Percentiles rank a stretch among this genome's conserved stretches.
These are phyloP conservation scores for Middelhovenomyces tepae DNA, from an alignment of 805 yeast species.

Conservation along the genomic window DNA sequence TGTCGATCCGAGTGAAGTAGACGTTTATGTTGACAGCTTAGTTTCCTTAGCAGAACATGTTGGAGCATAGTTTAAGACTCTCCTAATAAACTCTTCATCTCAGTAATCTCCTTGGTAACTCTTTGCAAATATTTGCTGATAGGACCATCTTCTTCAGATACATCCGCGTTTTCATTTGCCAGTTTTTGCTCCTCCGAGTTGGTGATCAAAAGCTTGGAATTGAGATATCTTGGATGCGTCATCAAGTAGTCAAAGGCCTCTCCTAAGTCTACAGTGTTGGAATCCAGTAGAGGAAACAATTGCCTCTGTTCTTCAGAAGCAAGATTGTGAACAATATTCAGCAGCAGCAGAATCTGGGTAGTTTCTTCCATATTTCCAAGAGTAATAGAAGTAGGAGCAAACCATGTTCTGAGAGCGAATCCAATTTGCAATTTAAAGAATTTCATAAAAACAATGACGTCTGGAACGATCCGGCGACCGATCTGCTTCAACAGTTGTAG, in stretches of 20 bases:
- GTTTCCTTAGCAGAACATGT: too few relatives aligned
- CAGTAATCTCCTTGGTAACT: too few relatives aligned
- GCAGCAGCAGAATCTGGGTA: constrained; percentile 56
- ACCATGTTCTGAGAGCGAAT: constrained; percentile 61
- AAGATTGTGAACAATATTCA: constrained; percentile 45
- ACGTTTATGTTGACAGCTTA: too few relatives aligned
- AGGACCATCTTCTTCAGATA: too few relatives aligned
- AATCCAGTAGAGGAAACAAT: constrained; percentile 9
- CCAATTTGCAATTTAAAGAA: constrained; percentile 60
- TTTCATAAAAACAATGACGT: constrained; percentile 51
- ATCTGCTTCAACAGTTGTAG: constrained; percentile 51
- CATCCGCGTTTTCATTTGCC: constrained; percentile 39
- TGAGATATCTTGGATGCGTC: constrained; percentile 78
- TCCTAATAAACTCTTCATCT: too few relatives aligned
- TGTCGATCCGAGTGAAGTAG: too few relatives aligned
- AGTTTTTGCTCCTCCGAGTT: constrained; percentile 55
- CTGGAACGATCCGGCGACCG: constrained; percentile 56
- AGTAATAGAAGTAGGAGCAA: constrained; percentile 42
- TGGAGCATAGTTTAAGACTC: too few relatives aligned
- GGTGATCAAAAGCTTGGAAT: constrained; percentile 57
- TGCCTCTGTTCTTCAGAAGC: constrained; percentile 42
- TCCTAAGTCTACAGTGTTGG: constrained; percentile 46
- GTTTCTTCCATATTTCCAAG: constrained; percentile 50
- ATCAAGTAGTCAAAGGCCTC: constrained; percentile 61
- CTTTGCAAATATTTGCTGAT: too few relatives aligned